phyloP scores from a whole-genome alignment of 1,284 basidiomycete genomes.

The Takashimella koratensis region DNA sequence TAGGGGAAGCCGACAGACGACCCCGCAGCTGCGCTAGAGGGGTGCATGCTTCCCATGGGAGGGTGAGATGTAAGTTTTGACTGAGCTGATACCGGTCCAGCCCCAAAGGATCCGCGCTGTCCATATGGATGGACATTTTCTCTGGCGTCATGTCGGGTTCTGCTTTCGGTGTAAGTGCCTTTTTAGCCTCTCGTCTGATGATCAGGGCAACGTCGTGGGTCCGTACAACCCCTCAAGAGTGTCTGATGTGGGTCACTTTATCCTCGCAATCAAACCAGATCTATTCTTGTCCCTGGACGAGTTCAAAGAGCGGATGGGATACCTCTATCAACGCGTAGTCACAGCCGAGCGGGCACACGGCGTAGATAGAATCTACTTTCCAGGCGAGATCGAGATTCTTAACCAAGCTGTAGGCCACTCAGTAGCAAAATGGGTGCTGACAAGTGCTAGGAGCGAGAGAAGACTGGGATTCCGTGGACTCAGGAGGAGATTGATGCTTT shows the following conservation, averaged over 20 bases:
- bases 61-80: not conserved
- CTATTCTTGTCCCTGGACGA: conserved; percentile 7
- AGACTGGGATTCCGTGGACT: not conserved
- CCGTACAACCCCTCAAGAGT: conserved; percentile 4
- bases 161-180: conserved; percentile 4
- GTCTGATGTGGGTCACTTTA: conserved; percentile 7
- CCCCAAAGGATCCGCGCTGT: not conserved
- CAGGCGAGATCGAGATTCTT: conserved; percentile 5
- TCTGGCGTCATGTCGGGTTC: conserved; percentile 5
- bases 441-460: not conserved
- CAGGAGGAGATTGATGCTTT: conserved; percentile 1
- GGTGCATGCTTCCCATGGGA: not conserved
- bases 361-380: conserved; percentile 9
- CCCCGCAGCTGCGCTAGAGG: not conserved
- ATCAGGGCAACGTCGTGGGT: conserved; percentile 5
- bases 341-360: conserved; percentile 2
- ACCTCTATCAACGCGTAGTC: conserved; percentile 5
- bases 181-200: not conserved
- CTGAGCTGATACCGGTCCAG: too few species aligned
- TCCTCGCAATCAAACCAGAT: conserved; percentile 10
- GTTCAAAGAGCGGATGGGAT: conserved; percentile 5
- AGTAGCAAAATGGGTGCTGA: not conserved
- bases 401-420: not conserved
- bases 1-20: not conserved
- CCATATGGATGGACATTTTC: conserved; percentile 2